A percentile compares a stretch with the other conserved stretches of the same genome.
Evolutionary conservation across 2,329 filamentous ascomycete species (phyloP).

Genomic region (Graphiopsis chlorocephala): DNA sequence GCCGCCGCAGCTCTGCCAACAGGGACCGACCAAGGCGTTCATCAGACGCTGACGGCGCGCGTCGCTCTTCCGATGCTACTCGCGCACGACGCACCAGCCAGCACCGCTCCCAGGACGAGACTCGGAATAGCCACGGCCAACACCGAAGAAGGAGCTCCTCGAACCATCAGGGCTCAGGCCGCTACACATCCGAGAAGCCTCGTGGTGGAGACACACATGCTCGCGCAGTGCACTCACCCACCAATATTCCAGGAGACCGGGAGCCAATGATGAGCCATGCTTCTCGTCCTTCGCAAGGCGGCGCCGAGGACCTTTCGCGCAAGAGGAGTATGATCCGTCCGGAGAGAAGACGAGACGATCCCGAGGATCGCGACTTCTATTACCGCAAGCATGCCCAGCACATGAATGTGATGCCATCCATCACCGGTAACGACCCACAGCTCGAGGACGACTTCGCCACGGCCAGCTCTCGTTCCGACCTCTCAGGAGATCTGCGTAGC

Average conservation of each 20-base stretch:
- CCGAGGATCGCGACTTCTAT: conserved; percentile 89
- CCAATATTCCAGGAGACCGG: conserved; percentile 43
- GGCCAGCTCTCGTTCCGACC: conserved; percentile 58
- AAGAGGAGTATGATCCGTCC: conserved; percentile 89
- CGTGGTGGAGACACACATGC: conserved; percentile 37
- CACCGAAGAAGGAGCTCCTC: conserved; percentile 23
- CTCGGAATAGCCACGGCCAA: conserved; percentile 1
- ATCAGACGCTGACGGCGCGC: conserved; percentile 64
- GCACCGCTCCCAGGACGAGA: conserved; percentile 13
- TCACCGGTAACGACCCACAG: conserved; percentile 87
- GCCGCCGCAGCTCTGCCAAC: conserved; percentile 51
- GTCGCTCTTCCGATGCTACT: conserved; percentile 19
- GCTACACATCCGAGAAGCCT: conserved; percentile 18
- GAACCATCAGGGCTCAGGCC: conserved; percentile 5
- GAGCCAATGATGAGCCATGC: conserved; percentile 50
- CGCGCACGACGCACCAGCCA: conserved; percentile 23
- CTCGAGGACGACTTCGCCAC: conserved; percentile 61
- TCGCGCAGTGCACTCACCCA: conserved; percentile 4
- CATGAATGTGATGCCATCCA: conserved; percentile 86
- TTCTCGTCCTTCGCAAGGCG: conserved; percentile 24
- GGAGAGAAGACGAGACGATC: conserved; percentile 80
- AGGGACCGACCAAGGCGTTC: conserved; percentile 57
- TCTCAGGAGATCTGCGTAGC: conserved; percentile 33
- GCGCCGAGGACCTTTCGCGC: conserved; percentile 53
- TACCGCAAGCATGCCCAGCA: conserved; percentile 93